These are phyloP conservation scores for Aegilops sharonensis DNA, from an alignment of 176 grass and related monocot genomes.

Conservation along the genomic window DNA sequence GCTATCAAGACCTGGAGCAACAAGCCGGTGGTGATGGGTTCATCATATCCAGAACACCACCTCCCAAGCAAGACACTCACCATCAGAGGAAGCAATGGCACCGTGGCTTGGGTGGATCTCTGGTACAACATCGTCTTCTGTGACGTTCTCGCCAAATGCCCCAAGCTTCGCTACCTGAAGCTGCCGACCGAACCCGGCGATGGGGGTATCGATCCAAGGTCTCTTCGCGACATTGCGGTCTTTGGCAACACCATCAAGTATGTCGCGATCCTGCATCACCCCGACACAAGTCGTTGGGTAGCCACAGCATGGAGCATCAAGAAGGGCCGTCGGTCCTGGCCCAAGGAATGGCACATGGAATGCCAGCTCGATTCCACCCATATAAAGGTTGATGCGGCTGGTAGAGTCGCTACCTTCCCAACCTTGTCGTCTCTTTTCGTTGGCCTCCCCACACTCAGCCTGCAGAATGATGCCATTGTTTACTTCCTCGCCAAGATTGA, in stretches of 20 bases:
- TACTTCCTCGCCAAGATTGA: too few relatives aligned
- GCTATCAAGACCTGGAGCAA: too few relatives aligned
- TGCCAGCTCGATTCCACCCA: not conserved
- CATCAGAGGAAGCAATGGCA: not conserved
- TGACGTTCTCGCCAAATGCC: not conserved
- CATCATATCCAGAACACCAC: not conserved
- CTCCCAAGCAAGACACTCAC: not conserved
- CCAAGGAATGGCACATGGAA: not conserved
- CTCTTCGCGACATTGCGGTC: not conserved
- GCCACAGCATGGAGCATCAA: not conserved
- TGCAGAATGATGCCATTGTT: too few relatives aligned
- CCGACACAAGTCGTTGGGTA: not conserved
- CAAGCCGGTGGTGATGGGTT: too few relatives aligned
- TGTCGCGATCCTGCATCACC: not conserved
- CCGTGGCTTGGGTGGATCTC: too few relatives aligned
- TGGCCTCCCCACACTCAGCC: too few relatives aligned
- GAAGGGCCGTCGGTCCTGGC: not conserved
- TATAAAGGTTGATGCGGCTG: not conserved
- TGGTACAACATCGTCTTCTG: too few relatives aligned
- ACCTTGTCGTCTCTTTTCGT: not conserved
- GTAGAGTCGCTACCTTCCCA: not conserved
- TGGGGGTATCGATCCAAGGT: not conserved
- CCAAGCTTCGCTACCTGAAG: not conserved
- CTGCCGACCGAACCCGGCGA: not conserved
- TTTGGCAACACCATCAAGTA: not conserved